Evolutionary conservation across 2,329 filamentous ascomycete species (phyloP), one percentile per base, ranked within the genome.

Genomic region (Fusarium begoniae): DNA sequence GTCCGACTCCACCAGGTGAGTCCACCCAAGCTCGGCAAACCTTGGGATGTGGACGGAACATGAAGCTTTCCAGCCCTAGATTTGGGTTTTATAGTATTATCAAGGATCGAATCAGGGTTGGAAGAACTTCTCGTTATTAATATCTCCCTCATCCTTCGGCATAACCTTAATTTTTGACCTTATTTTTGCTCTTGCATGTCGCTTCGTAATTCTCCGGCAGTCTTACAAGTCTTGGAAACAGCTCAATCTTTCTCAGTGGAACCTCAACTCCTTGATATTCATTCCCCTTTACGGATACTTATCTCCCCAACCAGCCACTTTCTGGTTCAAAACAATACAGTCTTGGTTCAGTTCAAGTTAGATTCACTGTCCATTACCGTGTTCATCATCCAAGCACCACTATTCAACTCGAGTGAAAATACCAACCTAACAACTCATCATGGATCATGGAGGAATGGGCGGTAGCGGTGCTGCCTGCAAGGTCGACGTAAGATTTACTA

Each of bases 391-490:
- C 44, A 45, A 58, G 18, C 30, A 22, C 48, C 44, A 30, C 20
- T 40, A n/a, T 28, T 53, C 15, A 51, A 59, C 20, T 59, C 32
- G 37, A 59, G 35, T 30, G 44, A 40, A 37, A 40, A 53, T 22
- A 56, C 35, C 38, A 26, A 62, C n/a, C 43, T 22, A 38, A 38
- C 22, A 35, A 30, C 54, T 48, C 47, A 67, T 50, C 20, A 74
- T 75, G 73, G 55, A 65, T 32, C 68, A 75, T 66, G 73, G 76
- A 70, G 60, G 62, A 45, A 66, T 70, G 73, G 56, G 59, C 41
- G 40, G 45, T 59, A 69, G 72, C 51, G 74, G 69, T 38, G 61
- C 70, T 43, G 73, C 73, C 30, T 83, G 82, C 75, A 82, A 82
- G 61, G 76, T 82, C 45, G 77, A 76, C 38, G 82, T 83, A 76